Evolutionary conservation across 305 asterid genomes (phyloP), one percentile per base, ranked within the genome.

Genomic region (Plantago coronopus): DNA sequence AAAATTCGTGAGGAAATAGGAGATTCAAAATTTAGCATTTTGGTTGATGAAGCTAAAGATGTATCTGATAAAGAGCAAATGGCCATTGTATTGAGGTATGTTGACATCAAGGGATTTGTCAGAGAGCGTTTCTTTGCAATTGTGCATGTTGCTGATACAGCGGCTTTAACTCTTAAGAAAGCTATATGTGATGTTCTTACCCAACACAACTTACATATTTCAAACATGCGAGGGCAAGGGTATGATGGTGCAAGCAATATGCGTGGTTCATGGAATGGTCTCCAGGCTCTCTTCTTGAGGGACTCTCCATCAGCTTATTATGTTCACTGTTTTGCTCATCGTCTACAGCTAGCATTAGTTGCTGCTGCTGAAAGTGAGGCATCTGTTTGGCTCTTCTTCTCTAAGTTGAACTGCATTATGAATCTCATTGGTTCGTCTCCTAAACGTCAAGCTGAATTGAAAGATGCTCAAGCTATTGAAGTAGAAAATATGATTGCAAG

Each of bases 401-500:
- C 27, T 1, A 0, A n/a, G 37, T 10, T 21, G n/a, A 14, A 14
- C 3, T 19, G 19, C 40, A 21, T 53, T 53, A 13, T 25, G 7
- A 25, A 4, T 0, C 4, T 18, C 19, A 20, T 49, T 49, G 13
- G 29, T 25, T 25, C 55, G 9, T 23, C 20, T 18, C 31, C 55
- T 49, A 20, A 10, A 20, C 20, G 27, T 19, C 55, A 18, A 19
- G 31, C 16, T 20, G 27, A 49, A 17, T 54, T 54, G 7, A 40
- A 54, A 54, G 21, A 40, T 31, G 43, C 43, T 27, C 19, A 54
- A 31, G 55, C 55, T 49, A 20, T 49, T 49, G 55, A 49, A 7
- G 5, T 9, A 9, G 55, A 23, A 49, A 49, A 56, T 17, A 31
- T 31, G 46, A 14, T 56, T 4, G 61, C 46, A 5, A 56, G 46